Evolutionary conservation across 164 flowering plant species (phyloP).

Genomic region (Protea cynaroides): DNA sequence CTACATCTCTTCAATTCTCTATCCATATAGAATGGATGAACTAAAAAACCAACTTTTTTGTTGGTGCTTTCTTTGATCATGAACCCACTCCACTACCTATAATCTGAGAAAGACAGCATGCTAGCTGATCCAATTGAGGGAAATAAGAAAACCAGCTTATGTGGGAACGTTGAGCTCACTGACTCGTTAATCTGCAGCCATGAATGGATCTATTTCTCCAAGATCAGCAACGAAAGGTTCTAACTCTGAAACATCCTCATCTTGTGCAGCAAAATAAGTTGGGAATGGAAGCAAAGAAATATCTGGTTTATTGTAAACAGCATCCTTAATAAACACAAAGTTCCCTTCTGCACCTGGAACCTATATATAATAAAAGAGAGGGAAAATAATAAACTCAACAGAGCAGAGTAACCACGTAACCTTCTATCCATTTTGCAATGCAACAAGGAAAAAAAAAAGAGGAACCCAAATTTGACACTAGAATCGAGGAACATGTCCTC

Average conservation of each 20-base stretch:
- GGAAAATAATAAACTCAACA: neutral
- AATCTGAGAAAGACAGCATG: neutral
- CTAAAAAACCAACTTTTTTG: neutral
- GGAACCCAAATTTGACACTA: neutral
- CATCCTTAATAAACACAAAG: constrained; percentile 85
- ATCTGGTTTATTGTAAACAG: constrained; percentile 78
- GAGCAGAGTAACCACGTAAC: neutral
- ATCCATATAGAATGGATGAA: constrained; percentile 1
- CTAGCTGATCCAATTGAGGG: constrained; percentile 1
- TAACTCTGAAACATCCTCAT: constrained; percentile 45
- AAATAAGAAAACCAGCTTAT: constrained; percentile 7
- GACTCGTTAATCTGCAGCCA: constrained; percentile 66
- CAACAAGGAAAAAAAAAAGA: neutral
- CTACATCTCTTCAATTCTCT: neutral
- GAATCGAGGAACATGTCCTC: neutral
- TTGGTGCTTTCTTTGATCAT: neutral
- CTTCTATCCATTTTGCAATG: no score
- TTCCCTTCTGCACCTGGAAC: constrained; percentile 94
- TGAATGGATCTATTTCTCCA: constrained; percentile 90
- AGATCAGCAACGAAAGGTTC: constrained; percentile 84
- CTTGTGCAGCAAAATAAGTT: constrained; percentile 56
- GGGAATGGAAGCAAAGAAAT: constrained; percentile 80
- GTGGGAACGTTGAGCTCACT: neutral
- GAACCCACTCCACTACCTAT: neutral
- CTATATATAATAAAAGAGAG: constrained; percentile 32